Conservation (phyloP, 2,329 filamentous ascomycete species). For the Colletotrichum sp. region DNA sequence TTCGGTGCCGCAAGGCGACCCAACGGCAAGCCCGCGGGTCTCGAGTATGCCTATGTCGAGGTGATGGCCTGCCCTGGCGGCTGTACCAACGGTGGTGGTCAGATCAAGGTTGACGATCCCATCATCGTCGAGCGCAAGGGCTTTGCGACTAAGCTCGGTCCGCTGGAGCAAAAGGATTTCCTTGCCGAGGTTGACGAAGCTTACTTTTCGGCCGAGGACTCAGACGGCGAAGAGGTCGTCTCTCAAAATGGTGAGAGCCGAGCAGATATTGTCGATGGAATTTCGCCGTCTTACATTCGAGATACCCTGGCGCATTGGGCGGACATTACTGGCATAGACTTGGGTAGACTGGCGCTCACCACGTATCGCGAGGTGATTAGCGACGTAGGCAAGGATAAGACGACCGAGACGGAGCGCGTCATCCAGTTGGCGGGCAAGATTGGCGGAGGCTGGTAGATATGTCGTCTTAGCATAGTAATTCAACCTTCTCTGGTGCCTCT, state of each 20-base stretch:
- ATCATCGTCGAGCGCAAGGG: conserved; percentile 57
- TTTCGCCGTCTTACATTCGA: conserved; percentile 70
- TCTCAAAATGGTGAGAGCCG: conserved; percentile 30
- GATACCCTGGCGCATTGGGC: conserved; percentile 80
- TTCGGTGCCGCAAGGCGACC: conserved; percentile 61
- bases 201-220: conserved; percentile 79
- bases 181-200: conserved; percentile 83
- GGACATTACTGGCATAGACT: conserved; percentile 69
- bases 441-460: conserved; percentile 85
- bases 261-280: conserved; percentile 62
- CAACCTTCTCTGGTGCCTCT: conserved; percentile 62
- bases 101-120: conserved; percentile 89
- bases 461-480: conserved; percentile 26
- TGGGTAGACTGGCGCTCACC: conserved; percentile 79
- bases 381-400: conserved; percentile 82
- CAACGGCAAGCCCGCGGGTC: conserved; percentile 50
- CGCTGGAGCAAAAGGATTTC: conserved; percentile 87
- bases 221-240: conserved; percentile 34
- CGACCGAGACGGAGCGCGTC: conserved; percentile 78
- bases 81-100: conserved; percentile 96
- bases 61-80: conserved; percentile 99
- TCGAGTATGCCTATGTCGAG: conserved; percentile 91
- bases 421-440: conserved; percentile 89
- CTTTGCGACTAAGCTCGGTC: conserved; percentile 63
- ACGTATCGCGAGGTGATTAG: conserved; percentile 93